phyloP scores from a whole-genome alignment of 192 early-diverging fungal species.

The Thamnidium elegans region DNA sequence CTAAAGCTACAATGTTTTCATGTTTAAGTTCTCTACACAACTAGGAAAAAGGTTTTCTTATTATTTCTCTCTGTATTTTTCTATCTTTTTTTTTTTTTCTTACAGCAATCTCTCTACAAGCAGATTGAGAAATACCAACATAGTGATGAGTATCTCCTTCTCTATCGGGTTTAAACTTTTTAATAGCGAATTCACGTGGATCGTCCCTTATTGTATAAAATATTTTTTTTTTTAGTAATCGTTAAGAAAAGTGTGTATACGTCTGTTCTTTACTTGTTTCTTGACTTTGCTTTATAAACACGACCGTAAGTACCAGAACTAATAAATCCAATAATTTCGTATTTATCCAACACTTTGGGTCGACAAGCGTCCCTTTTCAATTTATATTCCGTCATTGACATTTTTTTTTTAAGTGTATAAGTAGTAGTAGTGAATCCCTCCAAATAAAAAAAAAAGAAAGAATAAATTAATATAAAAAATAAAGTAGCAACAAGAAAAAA shows the following conservation, averaged over 20 bases:
- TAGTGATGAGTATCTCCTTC: constrained; percentile 75
- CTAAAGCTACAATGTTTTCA: constrained; percentile 81
- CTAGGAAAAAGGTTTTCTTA: constrained; percentile 19
- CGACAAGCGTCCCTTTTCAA: constrained; percentile 51
- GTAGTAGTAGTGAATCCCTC: too few relatives aligned
- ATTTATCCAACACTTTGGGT: constrained; percentile 64
- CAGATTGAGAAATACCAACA: constrained; percentile 90
- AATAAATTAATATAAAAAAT: too few relatives aligned
- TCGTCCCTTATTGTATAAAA: constrained; percentile 25
- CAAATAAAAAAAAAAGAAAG: too few relatives aligned
- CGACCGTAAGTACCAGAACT: constrained; percentile 96
- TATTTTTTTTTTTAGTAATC: background rate
- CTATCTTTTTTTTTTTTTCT: background rate
- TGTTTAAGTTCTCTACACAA: constrained; percentile 88
- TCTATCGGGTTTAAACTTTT: constrained; percentile 96
- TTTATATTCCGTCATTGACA: constrained; percentile 57
- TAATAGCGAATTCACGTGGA: constrained; percentile 81
- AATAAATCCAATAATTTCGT: constrained; percentile 87
- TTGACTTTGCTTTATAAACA: constrained; percentile 86
- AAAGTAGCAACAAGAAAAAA: too few relatives aligned
- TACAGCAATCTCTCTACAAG: constrained; percentile 89
- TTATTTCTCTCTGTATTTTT: background rate
- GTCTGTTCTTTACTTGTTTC: constrained; percentile 39
- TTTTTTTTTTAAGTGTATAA: background rate
- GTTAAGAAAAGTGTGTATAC: background rate